Evolutionary conservation across 139 green algal species (phyloP).

Genomic region (Chlamydomonas incerta): DNA sequence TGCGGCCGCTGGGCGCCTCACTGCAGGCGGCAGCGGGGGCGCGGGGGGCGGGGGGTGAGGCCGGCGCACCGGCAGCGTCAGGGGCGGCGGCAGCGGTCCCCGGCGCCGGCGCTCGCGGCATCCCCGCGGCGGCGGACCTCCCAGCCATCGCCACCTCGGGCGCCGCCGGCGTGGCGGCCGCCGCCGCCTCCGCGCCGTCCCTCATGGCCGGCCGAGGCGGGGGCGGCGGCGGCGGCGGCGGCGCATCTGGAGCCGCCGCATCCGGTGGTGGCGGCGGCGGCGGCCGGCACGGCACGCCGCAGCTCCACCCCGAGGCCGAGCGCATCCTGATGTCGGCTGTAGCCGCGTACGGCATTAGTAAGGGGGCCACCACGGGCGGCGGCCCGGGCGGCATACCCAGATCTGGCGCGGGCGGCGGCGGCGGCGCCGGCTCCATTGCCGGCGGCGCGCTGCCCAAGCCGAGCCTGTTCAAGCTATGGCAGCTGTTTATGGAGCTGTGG

Average conservation of each 20-base stretch:
- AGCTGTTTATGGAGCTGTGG: slow-evolving; percentile 59
- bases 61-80: too few relatives aligned
- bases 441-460: slow-evolving; percentile 45
- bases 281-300: neutral
- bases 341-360: slow-evolving; percentile 3
- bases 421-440: neutral
- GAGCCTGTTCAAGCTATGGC: slow-evolving; percentile 51
- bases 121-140: neutral
- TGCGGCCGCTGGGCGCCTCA: too few relatives aligned
- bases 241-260: neutral
- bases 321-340: slow-evolving; percentile 31
- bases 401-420: slow-evolving; percentile 18
- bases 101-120: too few relatives aligned
- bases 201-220: neutral
- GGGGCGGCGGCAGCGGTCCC: too few relatives aligned
- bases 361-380: neutral
- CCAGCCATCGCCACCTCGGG: neutral
- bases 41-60: too few relatives aligned
- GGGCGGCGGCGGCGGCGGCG: neutral
- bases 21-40: too few relatives aligned
- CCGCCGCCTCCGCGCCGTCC: neutral
- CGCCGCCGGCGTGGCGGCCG: neutral
- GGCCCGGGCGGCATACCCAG: neutral
- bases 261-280: neutral
- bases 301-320: slow-evolving; percentile 24